Conservation (phyloP, 2,329 filamentous ascomycete genomes). For the Knoxdaviesia proteae region DNA sequence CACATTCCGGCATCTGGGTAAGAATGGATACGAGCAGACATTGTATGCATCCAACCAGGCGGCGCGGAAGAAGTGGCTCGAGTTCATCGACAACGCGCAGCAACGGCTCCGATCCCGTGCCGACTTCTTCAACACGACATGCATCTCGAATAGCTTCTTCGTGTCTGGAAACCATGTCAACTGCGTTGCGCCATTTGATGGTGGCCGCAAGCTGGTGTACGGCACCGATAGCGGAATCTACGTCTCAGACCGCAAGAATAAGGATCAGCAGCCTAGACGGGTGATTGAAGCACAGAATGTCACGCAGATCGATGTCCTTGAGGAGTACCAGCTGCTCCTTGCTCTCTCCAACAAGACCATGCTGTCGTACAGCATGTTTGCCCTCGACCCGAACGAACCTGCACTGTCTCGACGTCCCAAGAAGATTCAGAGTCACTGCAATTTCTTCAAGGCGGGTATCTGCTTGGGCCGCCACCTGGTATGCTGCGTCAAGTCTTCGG, state of each 20-base stretch:
- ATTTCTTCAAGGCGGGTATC: constrained; percentile 95
- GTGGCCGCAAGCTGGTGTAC: constrained; percentile 81
- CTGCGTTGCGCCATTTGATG: constrained; percentile 84
- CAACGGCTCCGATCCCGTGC: constrained; percentile 69
- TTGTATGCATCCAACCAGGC: constrained; percentile 73
- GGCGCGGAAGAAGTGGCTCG: constrained; percentile 88
- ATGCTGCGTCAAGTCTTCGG: constrained; percentile 87
- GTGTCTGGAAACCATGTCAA: constrained; percentile 63
- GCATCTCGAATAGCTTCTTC: constrained; percentile 39
- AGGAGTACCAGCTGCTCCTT: constrained; percentile 81
- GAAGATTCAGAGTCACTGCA: constrained; percentile 93
- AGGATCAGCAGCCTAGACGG: constrained; percentile 59
- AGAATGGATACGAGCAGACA: constrained; percentile 82
- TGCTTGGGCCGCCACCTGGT: constrained; percentile 87
- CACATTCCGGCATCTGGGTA: constrained; percentile 88
- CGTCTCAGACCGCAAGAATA: constrained; percentile 74
- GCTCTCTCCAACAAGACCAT: constrained; percentile 87
- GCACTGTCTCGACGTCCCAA: constrained; percentile 67
- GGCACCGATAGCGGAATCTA: constrained; percentile 91
- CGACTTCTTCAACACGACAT: constrained; percentile 66
- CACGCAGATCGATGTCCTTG: constrained; percentile 86
- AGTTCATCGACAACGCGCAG: constrained; percentile 83
- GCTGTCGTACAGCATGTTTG: constrained; percentile 71
- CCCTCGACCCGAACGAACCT: constrained; percentile 66
- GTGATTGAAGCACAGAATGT: constrained; percentile 75